phyloP scores from a whole-genome alignment of 768 basidiomycete genomes.

The Strobilomyces echinocephalus region DNA sequence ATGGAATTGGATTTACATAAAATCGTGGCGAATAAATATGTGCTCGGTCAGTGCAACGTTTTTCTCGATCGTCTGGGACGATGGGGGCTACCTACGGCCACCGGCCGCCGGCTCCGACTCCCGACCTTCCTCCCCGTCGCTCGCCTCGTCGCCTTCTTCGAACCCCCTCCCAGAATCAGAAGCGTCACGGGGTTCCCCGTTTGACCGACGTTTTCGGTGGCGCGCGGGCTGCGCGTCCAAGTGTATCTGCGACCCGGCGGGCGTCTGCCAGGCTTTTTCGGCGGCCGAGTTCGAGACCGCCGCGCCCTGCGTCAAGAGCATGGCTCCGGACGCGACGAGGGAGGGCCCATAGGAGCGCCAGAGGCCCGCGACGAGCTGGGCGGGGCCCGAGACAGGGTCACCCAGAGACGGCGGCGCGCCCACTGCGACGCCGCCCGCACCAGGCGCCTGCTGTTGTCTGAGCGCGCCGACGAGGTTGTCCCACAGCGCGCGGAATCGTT shows the following conservation, averaged over 20 bases:
- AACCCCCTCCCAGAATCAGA: constrained; percentile 39
- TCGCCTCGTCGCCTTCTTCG: constrained; percentile 70
- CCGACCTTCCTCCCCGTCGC: constrained; percentile 54
- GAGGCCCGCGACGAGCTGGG: constrained; percentile 58
- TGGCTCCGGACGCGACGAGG: constrained; percentile 63
- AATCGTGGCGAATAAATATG: constrained; percentile 1
- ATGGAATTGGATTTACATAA: neutral
- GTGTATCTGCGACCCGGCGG: constrained; percentile 29
- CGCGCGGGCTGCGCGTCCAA: constrained; percentile 30
- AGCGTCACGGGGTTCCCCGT: constrained; percentile 40
- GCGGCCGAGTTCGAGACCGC: constrained; percentile 34
- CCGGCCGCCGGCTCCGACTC: constrained; percentile 8
- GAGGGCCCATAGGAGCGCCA: constrained; percentile 79
- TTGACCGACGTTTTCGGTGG: constrained; percentile 48
- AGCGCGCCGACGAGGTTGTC: constrained; percentile 50
- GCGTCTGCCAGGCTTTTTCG: constrained; percentile 26
- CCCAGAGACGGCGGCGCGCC: constrained; percentile 42
- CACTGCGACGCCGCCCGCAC: constrained; percentile 19
- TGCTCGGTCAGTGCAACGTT: neutral
- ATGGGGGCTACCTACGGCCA: too few relatives aligned
- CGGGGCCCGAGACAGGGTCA: constrained; percentile 59
- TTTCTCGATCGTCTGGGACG: too few relatives aligned
- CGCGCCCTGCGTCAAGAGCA: constrained; percentile 52
- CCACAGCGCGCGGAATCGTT: constrained; percentile 61
- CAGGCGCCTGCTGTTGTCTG: constrained; percentile 35